These are phyloP conservation scores for Nannizziopsis arthrosporioides DNA, from an alignment of 2,329 filamentous ascomycete species.

Conservation along the genomic window DNA sequence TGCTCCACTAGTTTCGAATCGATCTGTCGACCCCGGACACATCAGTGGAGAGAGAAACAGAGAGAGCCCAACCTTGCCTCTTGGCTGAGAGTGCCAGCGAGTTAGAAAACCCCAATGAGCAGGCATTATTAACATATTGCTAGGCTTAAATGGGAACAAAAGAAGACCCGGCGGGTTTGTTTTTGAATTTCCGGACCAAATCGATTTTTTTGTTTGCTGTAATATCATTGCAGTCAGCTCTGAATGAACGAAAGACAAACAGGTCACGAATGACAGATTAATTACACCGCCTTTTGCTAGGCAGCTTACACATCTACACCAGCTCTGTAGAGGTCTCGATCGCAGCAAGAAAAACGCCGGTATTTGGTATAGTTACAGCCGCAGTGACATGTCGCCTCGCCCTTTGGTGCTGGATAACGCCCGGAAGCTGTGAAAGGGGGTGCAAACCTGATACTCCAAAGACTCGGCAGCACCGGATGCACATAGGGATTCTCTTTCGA, in stretches of 20 bases:
- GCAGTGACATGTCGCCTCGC: background rate
- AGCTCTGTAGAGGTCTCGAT: background rate
- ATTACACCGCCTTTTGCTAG: no score
- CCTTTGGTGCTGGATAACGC: conserved; percentile 1
- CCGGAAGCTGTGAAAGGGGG: conserved; percentile 3
- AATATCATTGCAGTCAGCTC: background rate
- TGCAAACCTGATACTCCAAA: no score
- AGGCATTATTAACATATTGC: background rate
- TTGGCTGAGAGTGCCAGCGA: background rate
- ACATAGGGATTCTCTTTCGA: background rate
- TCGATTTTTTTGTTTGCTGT: background rate
- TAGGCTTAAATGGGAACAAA: background rate
- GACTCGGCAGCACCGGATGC: background rate
- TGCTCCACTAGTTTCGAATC: conserved; percentile 9
- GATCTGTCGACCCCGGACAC: conserved; percentile 7
- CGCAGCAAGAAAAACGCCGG: background rate
- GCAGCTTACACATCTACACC: background rate
- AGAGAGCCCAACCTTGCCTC: conserved; percentile 3
- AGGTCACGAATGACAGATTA: no score
- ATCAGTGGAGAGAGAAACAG: conserved; percentile 4
- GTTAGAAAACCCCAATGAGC: background rate
- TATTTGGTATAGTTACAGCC: conserved; percentile 1
- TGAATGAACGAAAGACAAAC: background rate
- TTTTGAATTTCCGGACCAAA: background rate
- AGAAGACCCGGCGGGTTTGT: no score